Evolutionary conservation across 2,329 filamentous ascomycete genomes (phyloP), one percentile per base, ranked within the genome.

Genomic region (Diaporthe aspalathi): DNA sequence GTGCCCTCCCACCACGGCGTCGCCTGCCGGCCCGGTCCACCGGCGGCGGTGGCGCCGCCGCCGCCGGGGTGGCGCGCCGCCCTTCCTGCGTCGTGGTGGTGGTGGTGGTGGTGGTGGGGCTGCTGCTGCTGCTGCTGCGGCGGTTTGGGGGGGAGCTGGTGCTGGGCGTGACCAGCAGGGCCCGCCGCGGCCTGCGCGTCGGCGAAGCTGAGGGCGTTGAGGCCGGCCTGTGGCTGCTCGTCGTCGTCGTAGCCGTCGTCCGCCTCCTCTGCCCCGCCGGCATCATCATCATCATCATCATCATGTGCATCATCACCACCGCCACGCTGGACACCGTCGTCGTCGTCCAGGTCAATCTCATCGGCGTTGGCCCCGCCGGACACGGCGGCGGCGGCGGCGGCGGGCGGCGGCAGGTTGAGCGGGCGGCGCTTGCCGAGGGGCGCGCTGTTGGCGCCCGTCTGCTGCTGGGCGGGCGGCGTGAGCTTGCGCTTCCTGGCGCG

Each of bases 401-500:
- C 11, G 75, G 73, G 40, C 5, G 74, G 70, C 24, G 71, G 71
- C 32, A 65, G 74, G 43, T 40, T 60, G 40, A 68, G 70, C 53
- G 68, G 76, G 78, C 81, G 40, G 80, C 79, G 68, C 75, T 81
- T 70, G 72, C 84, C 77, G 73, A 85, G 76, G 75, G 85, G 74
- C 74, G 81, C 73, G 76, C 79, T 72, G 76, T 84, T 79, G 40
- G 80, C 80, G 50, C 81, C 81, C 2, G 79, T 79, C 43, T 88
- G n/a, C n/a, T n/a, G n/a, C n/a, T n/a, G 88, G 63, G 81, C 83
- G 35, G 84, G 81, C 22, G 87, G 83, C 76, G 92, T 90, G 80
- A 89, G 91, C 77, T 91, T 91, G 73, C 92, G 87, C 79, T 92
- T 92, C 79, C 92, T 93, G 53, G 85, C 84, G 3, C 80, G 82